Percentiles rank a stretch among this genome's conserved stretches.
phyloP scores from a whole-genome alignment of 257 asterid genomes.

The Scutellaria galericulata region DNA sequence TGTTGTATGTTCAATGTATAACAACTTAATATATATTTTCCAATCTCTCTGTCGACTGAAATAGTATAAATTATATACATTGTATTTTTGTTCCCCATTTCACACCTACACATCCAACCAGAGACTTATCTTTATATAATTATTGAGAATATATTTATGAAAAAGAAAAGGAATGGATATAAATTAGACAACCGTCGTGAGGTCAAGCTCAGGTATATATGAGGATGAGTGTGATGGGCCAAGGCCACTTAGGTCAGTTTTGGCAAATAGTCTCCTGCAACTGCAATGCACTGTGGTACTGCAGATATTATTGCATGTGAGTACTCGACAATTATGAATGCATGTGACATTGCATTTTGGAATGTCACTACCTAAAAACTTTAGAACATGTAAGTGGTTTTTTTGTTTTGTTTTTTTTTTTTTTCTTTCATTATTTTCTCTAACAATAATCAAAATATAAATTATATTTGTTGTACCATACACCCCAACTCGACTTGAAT shows the following conservation, averaged over 20 bases:
- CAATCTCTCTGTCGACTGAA: background rate
- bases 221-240: conserved; percentile 3
- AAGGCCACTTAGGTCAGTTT: background rate
- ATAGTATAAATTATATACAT: background rate
- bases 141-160: background rate
- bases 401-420: too few species aligned
- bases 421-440: too few species aligned
- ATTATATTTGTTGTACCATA: too few species aligned
- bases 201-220: conserved; percentile 24
- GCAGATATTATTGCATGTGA: conserved; percentile 36
- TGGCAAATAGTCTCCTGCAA: background rate
- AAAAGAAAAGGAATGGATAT: background rate
- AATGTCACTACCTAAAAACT: background rate
- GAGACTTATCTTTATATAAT: background rate
- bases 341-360: conserved; percentile 15
- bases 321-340: conserved; percentile 16
- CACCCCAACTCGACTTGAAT: too few species aligned
- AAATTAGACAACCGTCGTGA: conserved; percentile 20
- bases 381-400: too few species aligned
- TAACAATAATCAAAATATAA: too few species aligned
- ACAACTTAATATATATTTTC: background rate
- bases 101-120: background rate
- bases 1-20: too few species aligned
- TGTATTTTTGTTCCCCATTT: background rate
- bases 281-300: conserved; percentile 14